These are phyloP conservation scores for Dionaea muscipula DNA, from an alignment of 179 eudicot genomes.

Conservation along the genomic window DNA sequence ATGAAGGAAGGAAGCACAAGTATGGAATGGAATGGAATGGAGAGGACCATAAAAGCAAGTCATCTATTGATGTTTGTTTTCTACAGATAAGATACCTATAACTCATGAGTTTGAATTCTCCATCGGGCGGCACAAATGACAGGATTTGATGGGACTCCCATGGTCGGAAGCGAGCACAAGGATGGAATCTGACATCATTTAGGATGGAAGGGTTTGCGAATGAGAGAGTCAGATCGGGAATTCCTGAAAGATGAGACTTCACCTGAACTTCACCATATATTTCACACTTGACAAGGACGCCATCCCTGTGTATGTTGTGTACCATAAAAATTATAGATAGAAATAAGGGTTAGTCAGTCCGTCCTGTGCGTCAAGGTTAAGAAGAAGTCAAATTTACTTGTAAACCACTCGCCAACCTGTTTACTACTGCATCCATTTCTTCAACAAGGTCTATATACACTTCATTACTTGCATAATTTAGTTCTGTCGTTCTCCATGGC, in stretches of 20 bases:
- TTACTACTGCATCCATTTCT: conserved; percentile 78
- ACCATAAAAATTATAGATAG: neutral
- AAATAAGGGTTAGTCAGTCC: neutral
- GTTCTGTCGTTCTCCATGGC: conserved; percentile 86
- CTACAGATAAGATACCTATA: conserved; percentile 49
- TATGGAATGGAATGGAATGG: too few relatives aligned
- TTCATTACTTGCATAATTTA: conserved; percentile 77
- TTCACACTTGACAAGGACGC: conserved; percentile 81
- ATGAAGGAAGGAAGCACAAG: too few relatives aligned
- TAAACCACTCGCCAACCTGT: conserved; percentile 33
- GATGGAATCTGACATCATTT: conserved; percentile 86
- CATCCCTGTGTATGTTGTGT: conserved; percentile 40
- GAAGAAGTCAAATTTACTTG: neutral
- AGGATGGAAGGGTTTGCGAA: conserved; percentile 73
- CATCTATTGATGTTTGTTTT: too few relatives aligned
- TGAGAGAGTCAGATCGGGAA: conserved; percentile 79
- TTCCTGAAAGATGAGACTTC: conserved; percentile 66
- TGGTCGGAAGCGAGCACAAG: conserved; percentile 87
- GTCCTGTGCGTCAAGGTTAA: neutral
- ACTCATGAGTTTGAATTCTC: conserved; percentile 91
- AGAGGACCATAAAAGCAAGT: neutral
- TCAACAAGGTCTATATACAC: conserved; percentile 83
- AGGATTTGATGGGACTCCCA: conserved; percentile 80
- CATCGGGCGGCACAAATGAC: conserved; percentile 95
- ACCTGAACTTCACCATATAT: conserved; percentile 85